These are phyloP conservation scores for Leptographium flavum DNA, from an alignment of 2,329 filamentous ascomycete species.

Conservation along the genomic window DNA sequence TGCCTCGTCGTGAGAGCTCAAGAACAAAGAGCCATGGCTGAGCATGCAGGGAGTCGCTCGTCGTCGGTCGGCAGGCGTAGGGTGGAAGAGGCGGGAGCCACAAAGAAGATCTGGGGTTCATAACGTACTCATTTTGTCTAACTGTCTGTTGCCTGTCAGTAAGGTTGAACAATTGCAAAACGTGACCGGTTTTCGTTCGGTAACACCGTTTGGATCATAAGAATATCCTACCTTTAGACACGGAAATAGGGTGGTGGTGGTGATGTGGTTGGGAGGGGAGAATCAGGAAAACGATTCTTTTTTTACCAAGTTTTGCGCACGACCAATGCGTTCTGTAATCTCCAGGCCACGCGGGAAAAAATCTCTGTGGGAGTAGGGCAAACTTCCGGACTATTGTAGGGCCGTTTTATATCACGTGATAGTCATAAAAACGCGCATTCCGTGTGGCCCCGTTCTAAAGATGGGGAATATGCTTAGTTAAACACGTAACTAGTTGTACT, in stretches of 20 bases:
- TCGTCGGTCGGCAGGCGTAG: conserved; percentile 7
- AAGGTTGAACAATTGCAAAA: background rate
- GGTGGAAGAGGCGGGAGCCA: conserved; percentile 1
- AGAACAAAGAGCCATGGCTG: no score
- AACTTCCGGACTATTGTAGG: background rate
- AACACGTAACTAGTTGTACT: no score
- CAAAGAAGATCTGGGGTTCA: background rate
- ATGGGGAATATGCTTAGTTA: no score
- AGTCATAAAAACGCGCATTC: background rate
- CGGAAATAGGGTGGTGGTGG: background rate
- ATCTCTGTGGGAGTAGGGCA: conserved; percentile 2
- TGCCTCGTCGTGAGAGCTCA: conserved; percentile 1
- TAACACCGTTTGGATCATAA: background rate
- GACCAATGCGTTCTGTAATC: background rate
- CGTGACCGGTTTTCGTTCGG: background rate
- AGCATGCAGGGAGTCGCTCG: conserved; percentile 9
- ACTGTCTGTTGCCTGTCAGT: conserved; percentile 14
- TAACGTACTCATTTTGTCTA: conserved; percentile 44
- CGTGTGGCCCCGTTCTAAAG: no score
- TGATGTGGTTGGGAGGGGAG: conserved; percentile 1
- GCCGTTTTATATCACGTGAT: background rate
- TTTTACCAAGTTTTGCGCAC: conserved; percentile 4
- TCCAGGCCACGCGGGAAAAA: background rate
- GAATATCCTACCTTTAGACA: conserved; percentile 4
- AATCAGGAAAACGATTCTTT: background rate